Percentiles rank a stretch among this genome's conserved stretches.
These are phyloP conservation scores for Neonectria sp. DNA, from an alignment of 2,329 filamentous ascomycete genomes.

Conservation along the genomic window DNA sequence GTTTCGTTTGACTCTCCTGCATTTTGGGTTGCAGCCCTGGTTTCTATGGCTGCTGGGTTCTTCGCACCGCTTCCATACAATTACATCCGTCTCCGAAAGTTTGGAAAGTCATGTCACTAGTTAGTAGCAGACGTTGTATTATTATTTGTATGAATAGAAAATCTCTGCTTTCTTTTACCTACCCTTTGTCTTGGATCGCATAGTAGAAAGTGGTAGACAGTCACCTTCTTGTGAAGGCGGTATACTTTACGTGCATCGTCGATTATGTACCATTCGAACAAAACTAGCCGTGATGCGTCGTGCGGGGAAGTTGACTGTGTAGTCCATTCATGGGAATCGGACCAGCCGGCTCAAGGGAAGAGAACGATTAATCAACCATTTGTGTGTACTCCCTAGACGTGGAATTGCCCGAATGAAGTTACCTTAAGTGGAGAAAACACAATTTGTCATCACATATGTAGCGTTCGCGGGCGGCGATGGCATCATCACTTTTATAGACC, in stretches of 20 bases:
- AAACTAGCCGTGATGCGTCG: too few species aligned
- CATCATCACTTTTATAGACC: background rate
- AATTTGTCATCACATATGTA: background rate
- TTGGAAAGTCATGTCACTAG: constrained; percentile 64
- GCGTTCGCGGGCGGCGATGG: background rate
- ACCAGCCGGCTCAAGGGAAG: background rate
- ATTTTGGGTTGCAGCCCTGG: constrained; percentile 67
- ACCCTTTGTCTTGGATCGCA: background rate
- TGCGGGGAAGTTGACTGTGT: too few species aligned
- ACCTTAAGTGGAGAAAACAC: background rate
- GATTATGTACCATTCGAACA: background rate
- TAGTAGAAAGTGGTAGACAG: too few species aligned
- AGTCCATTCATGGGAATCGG: too few species aligned
- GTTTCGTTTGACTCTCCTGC: constrained; percentile 61
- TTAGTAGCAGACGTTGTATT: background rate
- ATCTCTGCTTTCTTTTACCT: background rate
- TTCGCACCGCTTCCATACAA: constrained; percentile 69
- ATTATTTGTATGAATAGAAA: background rate
- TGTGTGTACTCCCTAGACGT: background rate
- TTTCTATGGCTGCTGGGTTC: constrained; percentile 62
- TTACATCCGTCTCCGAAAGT: constrained; percentile 63
- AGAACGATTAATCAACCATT: background rate
- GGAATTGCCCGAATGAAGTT: background rate
- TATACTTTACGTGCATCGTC: too few species aligned
- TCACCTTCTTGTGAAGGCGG: too few species aligned